phyloP scores from a whole-genome alignment of 2,329 filamentous ascomycete species.

The Monosporascus sp. region DNA sequence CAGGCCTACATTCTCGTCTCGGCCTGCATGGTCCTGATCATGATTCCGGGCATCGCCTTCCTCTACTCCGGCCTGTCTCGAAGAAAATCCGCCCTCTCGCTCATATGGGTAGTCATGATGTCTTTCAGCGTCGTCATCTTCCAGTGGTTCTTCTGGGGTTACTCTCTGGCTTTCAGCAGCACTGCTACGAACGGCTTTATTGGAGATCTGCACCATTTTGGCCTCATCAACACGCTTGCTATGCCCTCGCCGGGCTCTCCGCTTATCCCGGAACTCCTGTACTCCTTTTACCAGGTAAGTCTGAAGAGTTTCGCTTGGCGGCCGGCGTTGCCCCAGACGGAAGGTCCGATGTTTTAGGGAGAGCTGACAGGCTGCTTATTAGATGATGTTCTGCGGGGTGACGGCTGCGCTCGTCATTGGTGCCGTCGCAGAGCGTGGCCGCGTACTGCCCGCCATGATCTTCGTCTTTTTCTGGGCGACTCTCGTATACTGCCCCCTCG shows the following conservation, averaged over 20 bases:
- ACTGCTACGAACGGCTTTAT: constrained; percentile 84
- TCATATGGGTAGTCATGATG: constrained; percentile 97
- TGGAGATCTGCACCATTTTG: constrained; percentile 84
- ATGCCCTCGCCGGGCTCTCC: constrained; percentile 83
- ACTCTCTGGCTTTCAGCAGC: constrained; percentile 85
- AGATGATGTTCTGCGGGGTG: constrained; percentile 97
- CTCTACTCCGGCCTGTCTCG: constrained; percentile 97
- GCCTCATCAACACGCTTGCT: constrained; percentile 76
- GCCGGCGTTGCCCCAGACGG: not conserved
- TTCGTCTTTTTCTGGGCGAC: constrained; percentile 97
- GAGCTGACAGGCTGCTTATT: not conserved
- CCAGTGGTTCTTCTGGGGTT: constrained; percentile 99
- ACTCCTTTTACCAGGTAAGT: constrained; percentile 84
- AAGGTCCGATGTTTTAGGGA: constrained; percentile 2
- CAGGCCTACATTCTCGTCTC: constrained; percentile 88
- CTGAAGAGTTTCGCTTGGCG: not conserved
- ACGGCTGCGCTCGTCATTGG: constrained; percentile 89
- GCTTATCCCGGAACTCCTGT: constrained; percentile 82
- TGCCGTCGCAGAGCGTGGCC: constrained; percentile 88
- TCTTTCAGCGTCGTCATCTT: constrained; percentile 87
- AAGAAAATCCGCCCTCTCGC: constrained; percentile 91
- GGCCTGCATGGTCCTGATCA: constrained; percentile 89
- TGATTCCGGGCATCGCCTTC: constrained; percentile 95
- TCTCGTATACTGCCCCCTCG: constrained; percentile 92
- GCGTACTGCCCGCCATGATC: constrained; percentile 87